Evolutionary conservation across 2,329 filamentous ascomycete genomes (phyloP).

Genomic region (Verticillium alfalfae): DNA sequence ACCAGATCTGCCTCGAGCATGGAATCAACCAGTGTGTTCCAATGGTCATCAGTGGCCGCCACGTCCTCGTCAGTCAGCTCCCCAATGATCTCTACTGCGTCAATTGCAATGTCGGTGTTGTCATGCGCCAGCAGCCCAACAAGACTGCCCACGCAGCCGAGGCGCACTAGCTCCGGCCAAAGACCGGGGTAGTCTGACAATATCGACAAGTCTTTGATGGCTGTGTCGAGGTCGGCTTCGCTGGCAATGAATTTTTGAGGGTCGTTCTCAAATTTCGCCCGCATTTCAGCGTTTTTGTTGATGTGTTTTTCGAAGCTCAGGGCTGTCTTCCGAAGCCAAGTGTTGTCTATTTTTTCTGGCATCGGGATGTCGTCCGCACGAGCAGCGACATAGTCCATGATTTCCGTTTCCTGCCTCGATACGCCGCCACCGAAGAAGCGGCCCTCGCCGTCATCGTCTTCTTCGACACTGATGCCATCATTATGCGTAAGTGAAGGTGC

Average conservation of each 20-base stretch:
- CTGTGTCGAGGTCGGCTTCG: constrained; percentile 85
- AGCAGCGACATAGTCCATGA: constrained; percentile 79
- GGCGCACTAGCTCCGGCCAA: constrained; percentile 72
- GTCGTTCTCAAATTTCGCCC: constrained; percentile 76
- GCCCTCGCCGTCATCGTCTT: constrained; percentile 67
- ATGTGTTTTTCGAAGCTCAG: constrained; percentile 88
- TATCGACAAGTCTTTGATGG: constrained; percentile 81
- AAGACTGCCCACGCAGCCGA: constrained; percentile 67
- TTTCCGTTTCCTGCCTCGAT: constrained; percentile 70
- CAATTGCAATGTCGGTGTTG: constrained; percentile 94
- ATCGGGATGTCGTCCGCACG: constrained; percentile 26
- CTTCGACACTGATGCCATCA: constrained; percentile 24
- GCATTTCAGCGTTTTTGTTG: constrained; percentile 81
- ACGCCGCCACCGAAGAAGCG: constrained; percentile 95
- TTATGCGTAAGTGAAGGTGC: constrained; percentile 31
- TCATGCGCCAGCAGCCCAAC: constrained; percentile 85
- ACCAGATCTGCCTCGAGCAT: constrained; percentile 65
- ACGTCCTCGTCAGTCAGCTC: constrained; percentile 95
- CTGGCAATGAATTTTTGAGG: constrained; percentile 77
- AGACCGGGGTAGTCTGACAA: constrained; percentile 81
- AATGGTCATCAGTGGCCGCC: constrained; percentile 71
- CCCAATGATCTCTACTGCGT: constrained; percentile 79
- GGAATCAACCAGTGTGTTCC: constrained; percentile 68
- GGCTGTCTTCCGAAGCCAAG: constrained; percentile 78
- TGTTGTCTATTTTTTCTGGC: constrained; percentile 54